Evolutionary conservation across 2,329 filamentous ascomycete species (phyloP), one percentile per base, ranked within the genome.

Genomic region (Alternaria sp.): DNA sequence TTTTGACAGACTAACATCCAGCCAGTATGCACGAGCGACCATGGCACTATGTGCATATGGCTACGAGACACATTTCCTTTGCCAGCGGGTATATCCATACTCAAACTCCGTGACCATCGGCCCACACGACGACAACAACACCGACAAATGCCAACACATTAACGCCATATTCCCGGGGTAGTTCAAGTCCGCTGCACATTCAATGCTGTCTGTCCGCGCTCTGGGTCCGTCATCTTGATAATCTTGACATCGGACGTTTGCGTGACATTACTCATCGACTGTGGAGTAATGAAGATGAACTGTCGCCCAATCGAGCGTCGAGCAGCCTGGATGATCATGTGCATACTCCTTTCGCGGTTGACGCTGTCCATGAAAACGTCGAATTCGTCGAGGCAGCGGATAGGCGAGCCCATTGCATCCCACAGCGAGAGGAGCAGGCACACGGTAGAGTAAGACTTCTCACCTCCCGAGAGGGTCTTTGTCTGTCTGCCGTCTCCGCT

Each of bases 291-390:
- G 59, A 99, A 87, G 68, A 99, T 94, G 75, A 96, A 99, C 78
- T 99, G 96, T 65, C 93, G 88, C 25, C 93, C 93, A n/a, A 96
- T 90, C 2, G 93, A 92, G 28, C 91, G 88, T 72, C 96, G 88
- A 40, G 96, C 96, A 17, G 93, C 92, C 62, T 89, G 87, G 71
- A 97, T 93, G 80, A 99, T 91, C 91, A 99, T 93, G 67, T 92
- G 91, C 72, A 97, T 97, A 77, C 93, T 96, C 71, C 96, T 92
- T 59, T 92, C 93, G 64, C 96, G 89, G 80, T 99, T 99, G 62
- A 98, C 93, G 70, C 91, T 93, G 81, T 99, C 96, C 96, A 99
- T 99, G 84, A 97, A 99, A 30, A 99, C 96, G 78, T 99, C 96
- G 76, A 98, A 99, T 81, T 99, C 96, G 80, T 99, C 96, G 57